A percentile compares a stretch with the other conserved stretches of the same genome.
Evolutionary conservation across 331 rosid species (phyloP).

Genomic region (Rosa hybrid): DNA sequence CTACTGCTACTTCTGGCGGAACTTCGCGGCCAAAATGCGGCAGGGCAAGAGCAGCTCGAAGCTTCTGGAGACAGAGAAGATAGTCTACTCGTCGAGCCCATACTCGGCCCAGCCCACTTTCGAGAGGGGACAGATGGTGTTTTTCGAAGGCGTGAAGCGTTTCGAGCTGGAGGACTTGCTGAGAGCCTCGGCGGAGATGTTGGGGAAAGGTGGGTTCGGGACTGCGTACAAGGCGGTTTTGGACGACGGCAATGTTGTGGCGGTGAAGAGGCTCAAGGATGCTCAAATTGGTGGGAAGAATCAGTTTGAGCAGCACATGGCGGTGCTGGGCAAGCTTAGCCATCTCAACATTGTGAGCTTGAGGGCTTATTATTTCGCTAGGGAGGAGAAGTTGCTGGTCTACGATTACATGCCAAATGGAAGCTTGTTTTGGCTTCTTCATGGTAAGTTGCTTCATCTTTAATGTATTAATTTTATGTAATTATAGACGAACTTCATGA

Average conservation of each 20-base stretch:
- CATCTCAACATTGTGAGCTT: conserved; percentile 61
- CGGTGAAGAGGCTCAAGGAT: conserved; percentile 80
- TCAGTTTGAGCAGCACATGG: conserved; percentile 81
- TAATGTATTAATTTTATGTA: too few species aligned
- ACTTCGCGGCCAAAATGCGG: conserved; percentile 37
- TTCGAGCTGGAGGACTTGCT: conserved; percentile 83
- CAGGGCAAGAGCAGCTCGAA: conserved; percentile 42
- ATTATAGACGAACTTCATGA: neutral
- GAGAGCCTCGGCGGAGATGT: conserved; percentile 85
- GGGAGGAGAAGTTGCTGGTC: conserved; percentile 76
- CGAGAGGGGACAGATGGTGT: conserved; percentile 84
- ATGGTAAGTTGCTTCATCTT: conserved; percentile 46
- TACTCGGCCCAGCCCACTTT: conserved; percentile 61
- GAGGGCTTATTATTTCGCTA: conserved; percentile 72
- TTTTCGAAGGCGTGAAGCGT: conserved; percentile 68
- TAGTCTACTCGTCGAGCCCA: conserved; percentile 89
- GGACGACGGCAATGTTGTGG: conserved; percentile 78
- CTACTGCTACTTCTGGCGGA: conserved; percentile 68
- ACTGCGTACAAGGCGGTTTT: conserved; percentile 84
- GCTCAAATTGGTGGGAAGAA: conserved; percentile 61
- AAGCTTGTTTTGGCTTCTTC: conserved; percentile 83
- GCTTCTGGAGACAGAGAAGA: conserved; percentile 68
- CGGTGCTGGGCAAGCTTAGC: conserved; percentile 52
- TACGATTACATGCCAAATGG: conserved; percentile 81
- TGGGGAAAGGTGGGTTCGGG: conserved; percentile 85